Evolutionary conservation across 495 filamentous ascomycete genomes (phyloP).

Genomic region (Penicillium soppii): DNA sequence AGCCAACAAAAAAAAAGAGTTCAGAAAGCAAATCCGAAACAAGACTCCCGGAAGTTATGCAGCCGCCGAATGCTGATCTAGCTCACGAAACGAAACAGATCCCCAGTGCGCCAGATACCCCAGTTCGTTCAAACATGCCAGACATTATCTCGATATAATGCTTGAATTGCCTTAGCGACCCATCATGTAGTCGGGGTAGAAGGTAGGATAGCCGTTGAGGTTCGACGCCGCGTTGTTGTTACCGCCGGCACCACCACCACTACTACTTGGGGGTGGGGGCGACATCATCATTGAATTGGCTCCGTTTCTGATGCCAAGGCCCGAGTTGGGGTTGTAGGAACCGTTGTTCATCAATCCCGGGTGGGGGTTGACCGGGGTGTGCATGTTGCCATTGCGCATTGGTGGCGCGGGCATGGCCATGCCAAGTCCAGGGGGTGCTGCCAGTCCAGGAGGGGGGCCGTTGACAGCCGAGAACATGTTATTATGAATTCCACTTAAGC

Average conservation of each 20-base stretch:
- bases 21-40: constrained; percentile 32
- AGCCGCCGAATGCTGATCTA: constrained; percentile 52
- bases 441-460: constrained; percentile 72
- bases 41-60: constrained; percentile 45
- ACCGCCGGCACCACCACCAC: constrained; percentile 32
- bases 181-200: constrained; percentile 62
- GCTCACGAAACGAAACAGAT: constrained; percentile 39
- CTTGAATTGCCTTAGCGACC: constrained; percentile 42
- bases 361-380: constrained; percentile 33
- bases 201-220: constrained; percentile 44
- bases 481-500: constrained; percentile 55
- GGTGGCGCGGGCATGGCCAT: constrained; percentile 30
- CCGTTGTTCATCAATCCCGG: constrained; percentile 35
- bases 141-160: constrained; percentile 41
- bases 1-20: constrained; percentile 14
- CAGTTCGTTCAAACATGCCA: constrained; percentile 49
- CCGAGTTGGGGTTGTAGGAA: constrained; percentile 43
- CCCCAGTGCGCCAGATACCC: constrained; percentile 49
- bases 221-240: constrained; percentile 39
- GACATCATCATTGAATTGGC: constrained; percentile 45
- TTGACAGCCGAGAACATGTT: constrained; percentile 68
- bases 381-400: constrained; percentile 37
- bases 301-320: constrained; percentile 45
- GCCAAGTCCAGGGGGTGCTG: constrained; percentile 65
- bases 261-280: constrained; percentile 36